phyloP scores from a whole-genome alignment of 352 stramenopile species.

The Phytophthora foliorum region DNA sequence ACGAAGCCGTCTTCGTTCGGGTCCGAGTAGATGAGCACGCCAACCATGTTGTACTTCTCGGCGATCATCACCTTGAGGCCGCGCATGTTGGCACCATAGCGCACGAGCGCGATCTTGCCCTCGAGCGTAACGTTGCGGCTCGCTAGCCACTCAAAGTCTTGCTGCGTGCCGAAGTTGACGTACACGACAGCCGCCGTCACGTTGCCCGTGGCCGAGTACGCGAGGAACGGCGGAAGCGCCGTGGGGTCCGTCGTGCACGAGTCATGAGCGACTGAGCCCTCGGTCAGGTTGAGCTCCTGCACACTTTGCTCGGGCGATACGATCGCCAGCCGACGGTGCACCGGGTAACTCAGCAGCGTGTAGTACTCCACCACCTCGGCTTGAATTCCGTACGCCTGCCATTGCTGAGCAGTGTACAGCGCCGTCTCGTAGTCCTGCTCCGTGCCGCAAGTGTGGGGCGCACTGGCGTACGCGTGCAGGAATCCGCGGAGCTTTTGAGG shows the following conservation, averaged over 20 bases:
- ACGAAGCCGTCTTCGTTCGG: conserved; percentile 72
- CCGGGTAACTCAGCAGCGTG: conserved; percentile 69
- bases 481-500: conserved; percentile 35
- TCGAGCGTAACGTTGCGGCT: conserved; percentile 53
- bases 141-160: conserved; percentile 52
- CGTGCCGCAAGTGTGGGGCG: conserved; percentile 47
- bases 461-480: conserved; percentile 37
- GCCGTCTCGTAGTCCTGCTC: conserved; percentile 61
- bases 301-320: conserved; percentile 39
- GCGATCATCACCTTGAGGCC: conserved; percentile 75
- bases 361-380: conserved; percentile 72
- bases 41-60: conserved; percentile 56
- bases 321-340: conserved; percentile 46
- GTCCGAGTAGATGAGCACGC: conserved; percentile 79
- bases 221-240: conserved; percentile 77
- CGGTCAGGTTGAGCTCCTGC: conserved; percentile 59
- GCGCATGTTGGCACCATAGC: conserved; percentile 66
- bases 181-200: conserved; percentile 78
- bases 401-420: conserved; percentile 58
- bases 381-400: conserved; percentile 60
- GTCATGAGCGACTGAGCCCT: conserved; percentile 66
- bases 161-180: conserved; percentile 79
- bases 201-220: conserved; percentile 75
- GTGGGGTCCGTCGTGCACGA: conserved; percentile 60
- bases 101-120: conserved; percentile 69